Base-by-base conservation (phyloP, 2,329 filamentous ascomycete species). In the Pezicula carpinea region DNA sequence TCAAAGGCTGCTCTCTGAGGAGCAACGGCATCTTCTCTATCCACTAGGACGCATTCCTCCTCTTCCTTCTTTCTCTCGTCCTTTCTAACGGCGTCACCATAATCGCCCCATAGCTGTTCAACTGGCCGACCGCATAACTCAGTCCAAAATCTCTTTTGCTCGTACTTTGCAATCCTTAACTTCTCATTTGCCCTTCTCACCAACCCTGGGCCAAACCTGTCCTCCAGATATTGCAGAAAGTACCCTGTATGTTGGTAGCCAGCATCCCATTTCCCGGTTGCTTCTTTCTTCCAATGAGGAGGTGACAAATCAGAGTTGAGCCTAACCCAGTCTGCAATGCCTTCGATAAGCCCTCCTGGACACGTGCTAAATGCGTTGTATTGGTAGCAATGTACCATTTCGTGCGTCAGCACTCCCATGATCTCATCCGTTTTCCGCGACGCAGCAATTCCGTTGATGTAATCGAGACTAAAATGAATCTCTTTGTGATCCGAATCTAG, bases 311-410 rank as follows among this genome's bases (percentile, higher is more conserved):
- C 78, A 42, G 83, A 83, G 53, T 80, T 82, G 51, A 97, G 69
- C 2, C 92, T 79, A 19, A 97, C 91, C 80, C 89, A 97, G 68
- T 97, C 93, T 17, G 92, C 92, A 44, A 97, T 81, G 1, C 92
- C 92, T 67, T 97, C 92, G 47, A 95, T 84, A 39, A 97, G 67
- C 0, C 93, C 93, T 1, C 84, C 84, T 0, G 86, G 86, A 36
- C 81, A 80, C 4, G 70, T 70, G 2, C 73, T 75, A 17, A 58
- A 70, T 2, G 75, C 85, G 57, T 89, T 84, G 67, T 88, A 86
- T 66, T 97, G 92, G 69, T 87, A 95, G 69, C 90, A 96, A 70
- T 97, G 93, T 13, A 97, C 92, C 52, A 96, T 83, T 68, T 97
- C 92, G 64, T 97, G 92, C 1, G 87, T 85, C 17, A 97, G 66